Evolutionary conservation across 108 stramenopile species (phyloP), one percentile per base, ranked within the genome.

Genomic region (Asterionellopsis glacialis): DNA sequence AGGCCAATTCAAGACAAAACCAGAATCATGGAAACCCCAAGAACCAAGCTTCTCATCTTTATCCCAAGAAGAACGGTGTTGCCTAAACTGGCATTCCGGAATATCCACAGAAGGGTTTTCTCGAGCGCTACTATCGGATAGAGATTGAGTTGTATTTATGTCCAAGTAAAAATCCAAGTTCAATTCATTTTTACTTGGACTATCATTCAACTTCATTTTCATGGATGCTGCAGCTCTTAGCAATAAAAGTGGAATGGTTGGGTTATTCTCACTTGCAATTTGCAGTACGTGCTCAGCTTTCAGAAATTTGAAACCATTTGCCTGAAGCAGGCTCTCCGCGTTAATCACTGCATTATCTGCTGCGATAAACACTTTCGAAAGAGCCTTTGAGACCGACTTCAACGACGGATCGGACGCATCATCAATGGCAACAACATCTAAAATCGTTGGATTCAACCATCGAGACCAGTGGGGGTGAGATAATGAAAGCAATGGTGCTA

Each of bases 11-110:
- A 87, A 42, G 24, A 88, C 81, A 61, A 94, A 94, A 15, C 67
- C 72, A 18, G 84, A 84, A 54, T 91, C 93, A 45, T 59, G 26
- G 63, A 84, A 94, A 10, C 93, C 93, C 93, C 90, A 94, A 51
- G 85, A 79, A 13, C 93, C 93, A 41, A 88, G 25, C 1, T 16
- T 14, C 27, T 48, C 26, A 13, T 51, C 2, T 49, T 27, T 51
- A 22, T 22, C 41, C 44, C 14, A 24, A 61, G 14, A 48, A 49
- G 51, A 22, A 51, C 18, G 12, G 52, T 44, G 28, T 57, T 55
- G 55, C 5, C 18, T 16, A 6, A 22, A 27, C 27, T 55, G 33
- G 22, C 22, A 22, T 7, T 19, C 16, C 7, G 55, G 1, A 6
- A 18, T 22, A 22, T 22, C 16, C 18, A 55, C 22, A 16, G 33